These are phyloP conservation scores for Fusarium domesticum DNA, from an alignment of 2,329 filamentous ascomycete genomes.

Conservation along the genomic window DNA sequence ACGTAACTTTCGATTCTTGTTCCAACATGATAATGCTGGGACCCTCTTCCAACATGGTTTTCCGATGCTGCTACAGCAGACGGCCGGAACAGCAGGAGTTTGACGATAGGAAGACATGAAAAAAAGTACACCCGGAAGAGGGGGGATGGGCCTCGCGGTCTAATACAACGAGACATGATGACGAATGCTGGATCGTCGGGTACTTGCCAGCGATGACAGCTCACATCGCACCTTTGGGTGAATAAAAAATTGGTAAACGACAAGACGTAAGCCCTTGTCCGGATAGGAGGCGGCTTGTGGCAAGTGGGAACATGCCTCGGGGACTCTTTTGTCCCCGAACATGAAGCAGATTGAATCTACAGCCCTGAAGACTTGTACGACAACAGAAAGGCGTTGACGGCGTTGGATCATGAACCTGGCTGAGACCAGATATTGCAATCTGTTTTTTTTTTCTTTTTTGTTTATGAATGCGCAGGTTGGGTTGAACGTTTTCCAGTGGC, in stretches of 20 bases:
- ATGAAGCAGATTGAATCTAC: neutral
- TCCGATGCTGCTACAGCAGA: too few species aligned
- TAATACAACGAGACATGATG: neutral
- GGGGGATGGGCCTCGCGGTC: neutral
- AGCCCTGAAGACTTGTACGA: constrained; percentile 14
- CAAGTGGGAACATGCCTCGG: too few species aligned
- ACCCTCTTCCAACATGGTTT: neutral
- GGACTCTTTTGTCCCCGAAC: neutral
- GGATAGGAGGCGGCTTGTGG: too few species aligned
- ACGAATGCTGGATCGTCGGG: neutral
- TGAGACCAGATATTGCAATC: constrained; percentile 15
- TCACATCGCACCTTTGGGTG: neutral
- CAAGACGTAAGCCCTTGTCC: neutral
- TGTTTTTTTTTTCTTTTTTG: constrained; percentile 4
- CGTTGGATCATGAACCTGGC: constrained; percentile 18
- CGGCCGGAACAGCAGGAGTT: too few species aligned
- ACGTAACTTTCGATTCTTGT: constrained; percentile 6
- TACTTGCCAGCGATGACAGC: neutral
- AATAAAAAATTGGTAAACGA: neutral
- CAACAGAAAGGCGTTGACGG: constrained; percentile 22
- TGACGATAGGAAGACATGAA: too few species aligned
- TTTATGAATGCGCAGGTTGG: too few species aligned
- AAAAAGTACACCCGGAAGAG: neutral
- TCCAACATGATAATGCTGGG: constrained; percentile 3
- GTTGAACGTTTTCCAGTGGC: too few species aligned